These are phyloP conservation scores for Mesotaenium endlicherianum DNA, from an alignment of 139 green algal species.

Conservation along the genomic window DNA sequence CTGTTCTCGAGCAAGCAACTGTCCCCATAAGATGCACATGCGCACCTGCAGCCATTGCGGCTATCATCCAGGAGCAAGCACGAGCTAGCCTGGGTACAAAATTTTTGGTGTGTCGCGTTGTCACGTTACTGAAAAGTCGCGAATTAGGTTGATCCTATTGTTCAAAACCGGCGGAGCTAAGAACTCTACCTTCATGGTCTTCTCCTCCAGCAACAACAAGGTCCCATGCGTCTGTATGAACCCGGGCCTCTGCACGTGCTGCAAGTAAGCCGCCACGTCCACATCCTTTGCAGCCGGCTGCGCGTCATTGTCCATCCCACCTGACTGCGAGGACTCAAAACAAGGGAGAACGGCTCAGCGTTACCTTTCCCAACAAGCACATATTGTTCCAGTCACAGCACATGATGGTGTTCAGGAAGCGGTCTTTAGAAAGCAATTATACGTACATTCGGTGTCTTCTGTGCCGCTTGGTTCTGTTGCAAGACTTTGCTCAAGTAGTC, in stretches of 20 bases:
- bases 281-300: conserved; percentile 4
- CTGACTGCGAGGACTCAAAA: background rate
- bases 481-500: conserved; percentile 12
- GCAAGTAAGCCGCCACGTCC: conserved; percentile 26
- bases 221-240: conserved; percentile 25
- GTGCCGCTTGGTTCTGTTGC: background rate
- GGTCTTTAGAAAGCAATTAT: too few species aligned
- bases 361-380: background rate
- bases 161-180: too few species aligned
- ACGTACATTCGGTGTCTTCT: too few species aligned
- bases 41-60: too few species aligned
- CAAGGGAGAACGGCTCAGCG: background rate
- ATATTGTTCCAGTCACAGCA: background rate
- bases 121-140: too few species aligned
- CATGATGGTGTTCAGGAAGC: too few species aligned
- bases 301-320: background rate
- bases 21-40: too few species aligned
- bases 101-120: too few species aligned
- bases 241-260: conserved; percentile 29
- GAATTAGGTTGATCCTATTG: too few species aligned
- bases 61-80: too few species aligned
- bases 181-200: conserved; percentile 18
- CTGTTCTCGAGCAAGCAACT: too few species aligned
- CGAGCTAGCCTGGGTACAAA: too few species aligned
- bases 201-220: conserved; percentile 30